phyloP scores from a whole-genome alignment of 139 green algal species.

The Chlorella sp. region DNA sequence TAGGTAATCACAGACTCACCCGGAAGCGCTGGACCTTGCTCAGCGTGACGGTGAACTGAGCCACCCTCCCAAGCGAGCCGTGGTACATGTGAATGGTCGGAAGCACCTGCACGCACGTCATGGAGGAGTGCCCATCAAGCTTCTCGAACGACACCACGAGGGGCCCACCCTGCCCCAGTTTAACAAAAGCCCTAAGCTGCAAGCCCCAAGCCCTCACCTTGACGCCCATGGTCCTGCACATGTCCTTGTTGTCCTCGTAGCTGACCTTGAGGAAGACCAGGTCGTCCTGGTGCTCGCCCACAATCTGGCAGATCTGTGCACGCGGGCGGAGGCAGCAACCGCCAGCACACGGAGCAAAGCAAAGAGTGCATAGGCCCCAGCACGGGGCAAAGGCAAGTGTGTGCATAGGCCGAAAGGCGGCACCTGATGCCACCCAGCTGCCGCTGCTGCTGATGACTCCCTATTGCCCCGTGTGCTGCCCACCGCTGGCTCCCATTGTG shows the following conservation, averaged over 20 bases:
- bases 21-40: constrained; percentile 31
- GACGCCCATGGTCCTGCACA: constrained; percentile 73
- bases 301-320: constrained; percentile 58
- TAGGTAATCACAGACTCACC: no score
- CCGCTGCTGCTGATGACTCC: no score
- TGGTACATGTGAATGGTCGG: constrained; percentile 95
- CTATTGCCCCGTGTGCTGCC: no score
- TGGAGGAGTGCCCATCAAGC: background rate
- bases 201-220: constrained; percentile 53
- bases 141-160: constrained; percentile 1
- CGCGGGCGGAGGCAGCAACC: no score
- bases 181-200: background rate
- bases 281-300: constrained; percentile 49
- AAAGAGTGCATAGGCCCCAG: no score
- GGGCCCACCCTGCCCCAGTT: background rate
- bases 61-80: constrained; percentile 60
- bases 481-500: background rate
- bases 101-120: constrained; percentile 59
- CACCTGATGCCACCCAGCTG: background rate
- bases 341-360: no score
- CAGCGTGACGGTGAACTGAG: constrained; percentile 31
- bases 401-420: background rate
- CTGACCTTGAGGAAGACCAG: constrained; percentile 81
- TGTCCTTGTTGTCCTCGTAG: constrained; percentile 83
- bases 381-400: no score